A percentile compares a stretch with the other conserved stretches of the same genome.
phyloP scores from a whole-genome alignment of 2,329 filamentous ascomycete species.

The Ceratocystis diversiconidia region DNA sequence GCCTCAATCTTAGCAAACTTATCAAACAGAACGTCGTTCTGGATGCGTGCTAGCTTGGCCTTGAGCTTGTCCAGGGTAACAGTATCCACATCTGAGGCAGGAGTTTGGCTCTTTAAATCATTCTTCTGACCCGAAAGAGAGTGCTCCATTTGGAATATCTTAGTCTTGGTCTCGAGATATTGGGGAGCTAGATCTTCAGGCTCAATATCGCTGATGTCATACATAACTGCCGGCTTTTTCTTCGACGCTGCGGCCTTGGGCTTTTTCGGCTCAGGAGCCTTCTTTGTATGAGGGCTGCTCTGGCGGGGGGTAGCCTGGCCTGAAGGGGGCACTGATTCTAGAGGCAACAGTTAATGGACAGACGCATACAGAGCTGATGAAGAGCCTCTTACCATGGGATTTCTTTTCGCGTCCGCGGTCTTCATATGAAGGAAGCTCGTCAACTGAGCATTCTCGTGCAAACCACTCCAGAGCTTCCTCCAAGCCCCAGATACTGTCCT shows the following conservation, averaged over 20 bases:
- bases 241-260: neutral
- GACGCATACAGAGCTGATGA: neutral
- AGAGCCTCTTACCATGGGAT: conserved; percentile 24
- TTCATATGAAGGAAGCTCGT: conserved; percentile 61
- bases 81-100: conserved; percentile 24
- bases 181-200: conserved; percentile 60
- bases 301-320: conserved; percentile 5
- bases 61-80: conserved; percentile 50
- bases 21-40: conserved; percentile 66
- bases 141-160: conserved; percentile 47
- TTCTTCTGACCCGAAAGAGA: conserved; percentile 27
- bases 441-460: conserved; percentile 55
- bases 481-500: conserved; percentile 67
- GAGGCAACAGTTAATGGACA: neutral
- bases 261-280: neutral
- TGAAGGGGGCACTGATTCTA: conserved; percentile 4
- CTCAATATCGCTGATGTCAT: conserved; percentile 52
- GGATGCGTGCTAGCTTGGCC: conserved; percentile 61
- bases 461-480: conserved; percentile 85
- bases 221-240: conserved; percentile 30
- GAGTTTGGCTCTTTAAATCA: conserved; percentile 23
- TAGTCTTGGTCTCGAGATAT: conserved; percentile 62
- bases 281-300: conserved; percentile 13
- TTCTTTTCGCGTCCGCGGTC: conserved; percentile 30
- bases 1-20: conserved; percentile 36